Conservation (phyloP, 805 yeast genomes). For the Millerago galiae region DNA sequence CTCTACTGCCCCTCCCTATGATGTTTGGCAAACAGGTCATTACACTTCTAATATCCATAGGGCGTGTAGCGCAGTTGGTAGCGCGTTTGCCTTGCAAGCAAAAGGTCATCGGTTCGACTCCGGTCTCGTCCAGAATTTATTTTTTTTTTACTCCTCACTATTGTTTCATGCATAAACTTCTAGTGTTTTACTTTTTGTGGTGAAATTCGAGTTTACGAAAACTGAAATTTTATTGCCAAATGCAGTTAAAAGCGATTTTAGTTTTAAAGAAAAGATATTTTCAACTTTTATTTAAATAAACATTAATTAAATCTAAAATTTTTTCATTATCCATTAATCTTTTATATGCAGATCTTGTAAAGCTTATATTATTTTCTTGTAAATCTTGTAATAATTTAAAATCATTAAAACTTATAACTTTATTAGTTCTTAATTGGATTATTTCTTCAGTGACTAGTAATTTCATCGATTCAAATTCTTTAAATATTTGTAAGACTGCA, state of each 20-base stretch:
- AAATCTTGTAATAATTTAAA: constrained; percentile 14
- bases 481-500: constrained; percentile 17
- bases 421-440: constrained; percentile 13
- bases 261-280: too few species aligned
- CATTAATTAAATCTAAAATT: constrained; percentile 16
- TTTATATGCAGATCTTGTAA: constrained; percentile 18
- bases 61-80: constrained; percentile 62
- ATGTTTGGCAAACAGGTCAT: too few species aligned
- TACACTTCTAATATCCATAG: constrained; percentile 10
- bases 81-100: constrained; percentile 59
- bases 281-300: constrained; percentile 14
- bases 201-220: too few species aligned
- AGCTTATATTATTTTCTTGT: constrained; percentile 15
- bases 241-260: too few species aligned
- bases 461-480: constrained; percentile 19
- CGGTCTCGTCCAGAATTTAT: constrained; percentile 44
- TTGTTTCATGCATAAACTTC: too few species aligned
- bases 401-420: constrained; percentile 14
- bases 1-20: too few species aligned
- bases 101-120: constrained; percentile 57
- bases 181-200: too few species aligned
- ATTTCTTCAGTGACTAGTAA: constrained; percentile 16
- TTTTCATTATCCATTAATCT: constrained; percentile 16
- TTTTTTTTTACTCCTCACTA: too few species aligned
- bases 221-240: too few species aligned